These are phyloP conservation scores for Nitzschia putrida DNA, from an alignment of 108 stramenopile genomes.

Conservation along the genomic window DNA sequence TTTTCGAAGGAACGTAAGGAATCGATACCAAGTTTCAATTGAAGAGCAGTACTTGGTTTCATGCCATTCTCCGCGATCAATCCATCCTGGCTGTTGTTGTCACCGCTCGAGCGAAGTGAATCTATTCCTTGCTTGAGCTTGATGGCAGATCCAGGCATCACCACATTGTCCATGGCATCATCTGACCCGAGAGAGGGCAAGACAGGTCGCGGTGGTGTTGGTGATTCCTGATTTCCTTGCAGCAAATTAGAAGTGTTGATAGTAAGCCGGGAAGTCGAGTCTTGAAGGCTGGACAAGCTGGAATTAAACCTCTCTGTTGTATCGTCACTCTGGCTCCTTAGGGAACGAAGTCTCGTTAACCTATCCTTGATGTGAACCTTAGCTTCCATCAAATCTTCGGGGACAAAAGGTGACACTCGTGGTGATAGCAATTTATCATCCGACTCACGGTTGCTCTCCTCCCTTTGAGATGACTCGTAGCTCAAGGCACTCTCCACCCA, in stretches of 20 bases:
- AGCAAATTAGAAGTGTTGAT: neutral
- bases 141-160: constrained; percentile 6
- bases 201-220: neutral
- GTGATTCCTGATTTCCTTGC: neutral
- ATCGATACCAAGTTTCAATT: neutral
- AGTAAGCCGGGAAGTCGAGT: neutral
- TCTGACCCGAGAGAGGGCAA: constrained; percentile 14
- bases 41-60: neutral
- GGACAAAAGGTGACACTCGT: neutral
- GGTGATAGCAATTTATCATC: constrained; percentile 5
- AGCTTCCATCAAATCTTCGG: neutral
- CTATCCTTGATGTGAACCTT: constrained; percentile 9
- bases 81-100: neutral
- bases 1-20: too few species aligned
- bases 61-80: neutral
- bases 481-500: constrained; percentile 3
- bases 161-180: constrained; percentile 3
- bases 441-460: constrained; percentile 8
- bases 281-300: neutral
- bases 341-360: constrained; percentile 2
- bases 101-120: constrained; percentile 1
- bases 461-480: constrained; percentile 1
- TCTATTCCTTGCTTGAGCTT: constrained; percentile 24
- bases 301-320: neutral
- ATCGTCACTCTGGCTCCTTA: neutral